Evolutionary conservation across 1,284 basidiomycete species (phyloP).

Genomic region (Ustilago lituana): DNA sequence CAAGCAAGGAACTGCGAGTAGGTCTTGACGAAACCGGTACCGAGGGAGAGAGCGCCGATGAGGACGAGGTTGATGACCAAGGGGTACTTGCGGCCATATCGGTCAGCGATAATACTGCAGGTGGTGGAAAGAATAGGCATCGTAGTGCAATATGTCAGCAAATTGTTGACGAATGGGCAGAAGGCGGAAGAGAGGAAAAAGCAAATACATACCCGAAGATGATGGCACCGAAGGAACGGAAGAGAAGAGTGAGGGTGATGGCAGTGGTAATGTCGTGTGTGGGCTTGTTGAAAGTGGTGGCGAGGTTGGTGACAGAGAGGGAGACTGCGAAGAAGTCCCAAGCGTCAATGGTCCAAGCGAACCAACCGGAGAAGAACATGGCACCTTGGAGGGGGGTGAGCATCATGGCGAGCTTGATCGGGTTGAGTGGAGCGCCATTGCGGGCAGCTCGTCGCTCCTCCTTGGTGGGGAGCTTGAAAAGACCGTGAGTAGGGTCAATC

Average conservation of each 20-base stretch:
- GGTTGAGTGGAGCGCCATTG: slow-evolving; percentile 60
- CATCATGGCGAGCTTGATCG: slow-evolving; percentile 59
- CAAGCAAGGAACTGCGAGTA: slow-evolving; percentile 71
- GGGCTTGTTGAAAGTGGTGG: slow-evolving; percentile 25
- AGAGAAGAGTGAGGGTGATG: slow-evolving; percentile 91
- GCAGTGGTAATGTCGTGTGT: slow-evolving; percentile 68
- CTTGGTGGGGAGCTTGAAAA: slow-evolving; percentile 61
- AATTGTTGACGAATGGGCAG: not conserved
- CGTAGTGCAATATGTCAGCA: too few relatives aligned
- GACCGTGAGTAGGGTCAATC: slow-evolving; percentile 60
- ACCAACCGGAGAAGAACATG: slow-evolving; percentile 60
- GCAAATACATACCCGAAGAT: slow-evolving; percentile 74
- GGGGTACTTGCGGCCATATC: slow-evolving; percentile 93
- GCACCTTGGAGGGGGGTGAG: slow-evolving; percentile 50
- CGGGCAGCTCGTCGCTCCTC: slow-evolving; percentile 56
- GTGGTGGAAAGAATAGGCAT: too few relatives aligned
- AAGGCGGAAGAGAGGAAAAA: not conserved
- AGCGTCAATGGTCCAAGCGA: slow-evolving; percentile 63
- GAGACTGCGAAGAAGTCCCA: slow-evolving; percentile 66
- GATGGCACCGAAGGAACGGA: slow-evolving; percentile 86
- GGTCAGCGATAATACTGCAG: slow-evolving; percentile 61
- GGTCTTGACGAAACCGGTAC: slow-evolving; percentile 71
- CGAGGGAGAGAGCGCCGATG: slow-evolving; percentile 76
- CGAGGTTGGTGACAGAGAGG: slow-evolving; percentile 49
- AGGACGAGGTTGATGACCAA: slow-evolving; percentile 74